These are phyloP conservation scores for Candida smagusa DNA, from an alignment of 1,139 yeast species.

Conservation along the genomic window DNA sequence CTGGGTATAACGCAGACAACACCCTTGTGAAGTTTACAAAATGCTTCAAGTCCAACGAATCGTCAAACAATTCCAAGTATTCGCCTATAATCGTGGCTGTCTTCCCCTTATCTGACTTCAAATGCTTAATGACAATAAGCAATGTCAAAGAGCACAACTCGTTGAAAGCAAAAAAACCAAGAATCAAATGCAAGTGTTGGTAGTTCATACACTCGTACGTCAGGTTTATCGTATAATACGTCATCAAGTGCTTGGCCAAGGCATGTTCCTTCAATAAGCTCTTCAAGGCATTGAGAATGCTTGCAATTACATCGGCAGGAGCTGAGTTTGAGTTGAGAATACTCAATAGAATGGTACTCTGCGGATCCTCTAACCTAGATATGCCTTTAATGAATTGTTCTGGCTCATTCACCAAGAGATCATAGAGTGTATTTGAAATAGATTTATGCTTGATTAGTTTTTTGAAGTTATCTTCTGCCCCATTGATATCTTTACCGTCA, in stretches of 20 bases:
- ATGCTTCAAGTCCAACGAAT: slow-evolving; percentile 9
- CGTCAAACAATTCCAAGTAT: slow-evolving; percentile 24
- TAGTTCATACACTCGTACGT: slow-evolving; percentile 19
- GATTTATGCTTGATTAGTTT: slow-evolving; percentile 1
- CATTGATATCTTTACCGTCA: not conserved
- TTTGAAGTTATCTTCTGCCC: slow-evolving; percentile 1
- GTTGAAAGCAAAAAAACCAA: slow-evolving; percentile 15
- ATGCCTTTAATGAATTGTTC: slow-evolving; percentile 18
- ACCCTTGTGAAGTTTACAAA: slow-evolving; percentile 22
- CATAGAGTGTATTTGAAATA: slow-evolving; percentile 10
- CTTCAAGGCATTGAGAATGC: slow-evolving; percentile 11
- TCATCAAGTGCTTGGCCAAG: slow-evolving; percentile 11
- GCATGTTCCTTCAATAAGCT: slow-evolving; percentile 1
- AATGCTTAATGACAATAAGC: slow-evolving; percentile 23
- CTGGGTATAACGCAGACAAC: slow-evolving; percentile 24
- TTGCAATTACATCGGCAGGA: slow-evolving; percentile 8
- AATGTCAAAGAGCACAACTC: slow-evolving; percentile 18
- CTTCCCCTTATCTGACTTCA: slow-evolving; percentile 16
- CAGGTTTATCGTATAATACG: slow-evolving; percentile 18
- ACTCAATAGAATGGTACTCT: slow-evolving; percentile 15
- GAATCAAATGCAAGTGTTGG: slow-evolving; percentile 23
- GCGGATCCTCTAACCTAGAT: slow-evolving; percentile 15
- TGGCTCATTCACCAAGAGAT: slow-evolving; percentile 18
- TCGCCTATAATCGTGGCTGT: slow-evolving; percentile 19
- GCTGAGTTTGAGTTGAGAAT: slow-evolving; percentile 9